phyloP scores from a whole-genome alignment of 768 basidiomycete species.

The Pholiota molesta region DNA sequence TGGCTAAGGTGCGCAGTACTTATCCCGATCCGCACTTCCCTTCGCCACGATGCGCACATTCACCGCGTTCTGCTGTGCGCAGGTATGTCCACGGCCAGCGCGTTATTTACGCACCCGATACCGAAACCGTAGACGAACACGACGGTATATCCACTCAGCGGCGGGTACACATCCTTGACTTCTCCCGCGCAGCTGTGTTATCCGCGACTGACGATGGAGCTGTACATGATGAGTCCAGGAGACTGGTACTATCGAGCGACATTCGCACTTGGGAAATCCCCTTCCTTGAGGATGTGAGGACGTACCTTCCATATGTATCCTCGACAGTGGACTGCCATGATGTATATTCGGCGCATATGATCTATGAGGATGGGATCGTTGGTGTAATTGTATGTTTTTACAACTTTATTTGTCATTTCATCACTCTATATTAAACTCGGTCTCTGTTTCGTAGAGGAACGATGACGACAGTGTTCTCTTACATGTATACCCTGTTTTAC shows the following conservation, averaged over 20 bases:
- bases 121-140: not conserved
- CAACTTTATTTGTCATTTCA: not conserved
- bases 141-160: too few species aligned
- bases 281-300: not conserved
- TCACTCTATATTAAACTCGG: too few species aligned
- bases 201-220: too few species aligned
- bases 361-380: constrained; percentile 1
- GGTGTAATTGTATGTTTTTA: not conserved
- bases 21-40: too few species aligned
- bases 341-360: not conserved
- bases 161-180: not conserved
- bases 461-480: too few species aligned
- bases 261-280: not conserved
- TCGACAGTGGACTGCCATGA: not conserved
- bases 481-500: too few species aligned
- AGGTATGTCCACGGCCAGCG: not conserved
- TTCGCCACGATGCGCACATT: too few species aligned
- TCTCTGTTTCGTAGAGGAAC: too few species aligned
- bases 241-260: not conserved
- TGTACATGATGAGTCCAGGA: too few species aligned
- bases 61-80: not conserved
- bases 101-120: not conserved
- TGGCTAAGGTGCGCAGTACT: not conserved
- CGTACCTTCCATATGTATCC: not conserved
- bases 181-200: not conserved